These are phyloP conservation scores for Drechslera avenae DNA, from an alignment of 2,329 filamentous ascomycete species.

Conservation along the genomic window DNA sequence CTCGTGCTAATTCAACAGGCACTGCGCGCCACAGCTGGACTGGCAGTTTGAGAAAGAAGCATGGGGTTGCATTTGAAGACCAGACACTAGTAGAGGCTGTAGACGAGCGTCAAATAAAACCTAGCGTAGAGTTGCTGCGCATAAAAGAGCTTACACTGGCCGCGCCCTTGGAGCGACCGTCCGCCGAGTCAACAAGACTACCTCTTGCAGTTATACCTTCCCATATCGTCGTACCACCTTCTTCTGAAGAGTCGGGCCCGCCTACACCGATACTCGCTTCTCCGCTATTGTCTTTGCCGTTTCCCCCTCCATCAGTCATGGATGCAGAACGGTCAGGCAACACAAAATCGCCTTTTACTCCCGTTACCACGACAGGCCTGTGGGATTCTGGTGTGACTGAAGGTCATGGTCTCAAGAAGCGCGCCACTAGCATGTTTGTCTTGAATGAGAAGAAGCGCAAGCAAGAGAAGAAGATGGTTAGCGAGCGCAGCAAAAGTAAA, in stretches of 20 bases:
- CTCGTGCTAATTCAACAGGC: slow-evolving; percentile 44
- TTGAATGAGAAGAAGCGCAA: slow-evolving; percentile 41
- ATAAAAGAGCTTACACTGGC: slow-evolving; percentile 39
- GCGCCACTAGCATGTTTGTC: slow-evolving; percentile 43
- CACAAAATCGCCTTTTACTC: slow-evolving; percentile 40
- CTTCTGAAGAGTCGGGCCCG: slow-evolving; percentile 9
- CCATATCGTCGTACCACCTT: slow-evolving; percentile 21
- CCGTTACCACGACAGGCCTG: slow-evolving; percentile 41
- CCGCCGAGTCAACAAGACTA: slow-evolving; percentile 4
- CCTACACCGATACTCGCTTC: background rate
- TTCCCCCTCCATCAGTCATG: slow-evolving; percentile 21
- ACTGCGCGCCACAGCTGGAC: slow-evolving; percentile 31
- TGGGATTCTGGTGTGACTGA: slow-evolving; percentile 45
- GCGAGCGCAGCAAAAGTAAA: slow-evolving; percentile 34
- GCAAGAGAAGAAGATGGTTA: slow-evolving; percentile 28
- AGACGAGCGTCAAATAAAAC: slow-evolving; percentile 41
- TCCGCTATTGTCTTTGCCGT: slow-evolving; percentile 16
- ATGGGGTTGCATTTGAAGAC: slow-evolving; percentile 36
- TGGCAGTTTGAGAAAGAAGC: slow-evolving; percentile 37
- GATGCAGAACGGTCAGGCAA: slow-evolving; percentile 30
- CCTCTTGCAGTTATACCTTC: slow-evolving; percentile 14
- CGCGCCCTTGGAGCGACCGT: slow-evolving; percentile 16
- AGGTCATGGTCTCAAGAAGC: slow-evolving; percentile 31
- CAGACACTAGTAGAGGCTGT: slow-evolving; percentile 37
- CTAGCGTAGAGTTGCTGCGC: slow-evolving; percentile 39